Percentiles rank a stretch among this genome's conserved stretches.
Evolutionary conservation across 805 yeast genomes (phyloP).

Genomic region (Priceomyces fermenticarens): DNA sequence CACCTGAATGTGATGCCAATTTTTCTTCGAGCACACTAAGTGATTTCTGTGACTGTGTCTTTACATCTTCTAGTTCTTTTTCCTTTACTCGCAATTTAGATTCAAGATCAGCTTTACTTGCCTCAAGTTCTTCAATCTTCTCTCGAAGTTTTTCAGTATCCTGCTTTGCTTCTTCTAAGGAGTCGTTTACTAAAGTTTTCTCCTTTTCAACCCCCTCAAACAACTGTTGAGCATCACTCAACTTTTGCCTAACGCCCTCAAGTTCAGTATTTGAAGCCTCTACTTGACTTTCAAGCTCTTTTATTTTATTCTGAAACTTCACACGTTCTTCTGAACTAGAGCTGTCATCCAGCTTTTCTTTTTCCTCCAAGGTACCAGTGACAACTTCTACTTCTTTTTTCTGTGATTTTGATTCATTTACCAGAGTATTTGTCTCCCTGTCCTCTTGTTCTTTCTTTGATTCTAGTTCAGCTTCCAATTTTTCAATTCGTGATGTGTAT

Average conservation of each 20-base stretch:
- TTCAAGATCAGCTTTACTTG: conserved; percentile 2
- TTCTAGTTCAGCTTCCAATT: background rate
- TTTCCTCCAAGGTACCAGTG: background rate
- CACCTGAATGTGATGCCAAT: no score
- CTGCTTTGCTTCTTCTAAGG: background rate
- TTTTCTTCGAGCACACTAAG: no score
- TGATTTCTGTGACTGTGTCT: background rate
- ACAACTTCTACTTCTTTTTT: no score
- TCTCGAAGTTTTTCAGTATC: conserved; percentile 1
- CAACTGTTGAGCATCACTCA: background rate
- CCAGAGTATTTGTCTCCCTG: background rate
- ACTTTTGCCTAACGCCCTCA: background rate
- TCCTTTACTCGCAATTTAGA: background rate
- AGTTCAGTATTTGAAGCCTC: background rate
- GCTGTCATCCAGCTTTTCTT: no score
- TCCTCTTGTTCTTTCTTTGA: background rate
- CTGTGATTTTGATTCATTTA: background rate
- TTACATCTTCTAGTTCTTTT: background rate
- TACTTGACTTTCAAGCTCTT: background rate
- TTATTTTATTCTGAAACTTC: conserved; percentile 3
- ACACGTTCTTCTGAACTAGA: background rate
- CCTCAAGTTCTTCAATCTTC: conserved; percentile 4
- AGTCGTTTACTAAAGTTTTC: background rate
- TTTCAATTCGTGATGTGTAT: background rate
- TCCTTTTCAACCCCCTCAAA: background rate